Percentiles rank a stretch among this genome's conserved stretches.
Evolutionary conservation across 2,329 filamentous ascomycete genomes (phyloP).

Genomic region (Eutypella sp.): DNA sequence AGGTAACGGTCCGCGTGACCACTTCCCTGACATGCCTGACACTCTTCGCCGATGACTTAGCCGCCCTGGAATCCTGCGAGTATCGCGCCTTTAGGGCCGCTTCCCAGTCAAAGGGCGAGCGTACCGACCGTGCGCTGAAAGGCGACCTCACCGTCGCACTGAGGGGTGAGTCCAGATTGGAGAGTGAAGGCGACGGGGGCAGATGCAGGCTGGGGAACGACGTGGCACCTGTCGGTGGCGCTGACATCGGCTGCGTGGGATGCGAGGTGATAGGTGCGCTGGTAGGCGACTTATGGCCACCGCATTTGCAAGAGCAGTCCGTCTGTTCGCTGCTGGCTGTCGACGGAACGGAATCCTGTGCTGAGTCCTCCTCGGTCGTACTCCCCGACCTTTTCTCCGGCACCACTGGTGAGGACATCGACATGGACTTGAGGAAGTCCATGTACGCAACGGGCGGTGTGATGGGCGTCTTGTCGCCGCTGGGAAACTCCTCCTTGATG

Average conservation of each 20-base stretch:
- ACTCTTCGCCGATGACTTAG: slow-evolving; percentile 54
- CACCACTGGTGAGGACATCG: slow-evolving; percentile 64
- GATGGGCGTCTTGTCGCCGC: slow-evolving; percentile 74
- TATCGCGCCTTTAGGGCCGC: slow-evolving; percentile 63
- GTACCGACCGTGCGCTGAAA: slow-evolving; percentile 60
- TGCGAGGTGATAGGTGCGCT: slow-evolving; percentile 45
- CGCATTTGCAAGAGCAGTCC: slow-evolving; percentile 53
- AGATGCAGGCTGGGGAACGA: slow-evolving; percentile 67
- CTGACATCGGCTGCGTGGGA: slow-evolving; percentile 52
- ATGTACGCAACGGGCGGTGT: slow-evolving; percentile 86
- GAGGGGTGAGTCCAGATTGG: slow-evolving; percentile 62
- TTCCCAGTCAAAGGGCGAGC: slow-evolving; percentile 77
- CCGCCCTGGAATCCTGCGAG: slow-evolving; percentile 50
- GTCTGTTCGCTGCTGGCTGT: slow-evolving; percentile 52
- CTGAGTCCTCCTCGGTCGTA: slow-evolving; percentile 42
- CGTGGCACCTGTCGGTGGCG: slow-evolving; percentile 55
- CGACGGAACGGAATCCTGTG: slow-evolving; percentile 44
- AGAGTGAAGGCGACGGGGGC: slow-evolving; percentile 68
- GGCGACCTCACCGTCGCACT: slow-evolving; percentile 66
- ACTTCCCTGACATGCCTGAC: slow-evolving; percentile 77
- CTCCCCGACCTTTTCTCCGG: slow-evolving; percentile 49
- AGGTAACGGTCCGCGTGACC: slow-evolving; percentile 89
- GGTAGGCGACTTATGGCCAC: slow-evolving; percentile 45
- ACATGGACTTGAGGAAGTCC: slow-evolving; percentile 85
- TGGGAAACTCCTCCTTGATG: slow-evolving; percentile 61